A percentile compares a stretch with the other conserved stretches of the same genome.
These are phyloP conservation scores for Salix purpurea DNA, from an alignment of 345 rosid genomes.

Conservation along the genomic window DNA sequence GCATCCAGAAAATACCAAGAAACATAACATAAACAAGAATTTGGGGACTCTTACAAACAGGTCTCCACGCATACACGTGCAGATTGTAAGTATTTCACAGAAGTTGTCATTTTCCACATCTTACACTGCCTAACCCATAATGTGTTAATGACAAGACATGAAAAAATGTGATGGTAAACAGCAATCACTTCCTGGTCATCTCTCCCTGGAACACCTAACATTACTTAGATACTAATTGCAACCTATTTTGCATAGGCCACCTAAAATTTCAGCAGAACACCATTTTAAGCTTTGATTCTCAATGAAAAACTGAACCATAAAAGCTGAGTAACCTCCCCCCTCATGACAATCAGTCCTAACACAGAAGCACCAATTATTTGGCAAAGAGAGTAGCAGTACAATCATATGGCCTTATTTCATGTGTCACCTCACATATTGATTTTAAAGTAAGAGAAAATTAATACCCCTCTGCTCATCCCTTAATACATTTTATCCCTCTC, in stretches of 20 bases:
- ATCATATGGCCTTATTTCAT: background rate
- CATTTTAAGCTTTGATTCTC: too few relatives aligned
- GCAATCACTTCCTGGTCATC: background rate
- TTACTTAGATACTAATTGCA: background rate
- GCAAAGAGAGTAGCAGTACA: background rate
- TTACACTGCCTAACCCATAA: too few relatives aligned
- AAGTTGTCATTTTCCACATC: background rate
- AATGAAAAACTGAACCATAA: too few relatives aligned
- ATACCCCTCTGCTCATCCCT: background rate
- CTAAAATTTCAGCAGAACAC: too few relatives aligned
- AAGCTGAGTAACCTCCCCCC: too few relatives aligned
- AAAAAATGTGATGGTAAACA: background rate
- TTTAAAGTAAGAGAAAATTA: constrained; percentile 2
- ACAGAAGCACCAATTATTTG: background rate
- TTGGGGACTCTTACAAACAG: background rate
- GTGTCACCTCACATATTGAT: constrained; percentile 2
- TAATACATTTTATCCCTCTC: too few relatives aligned
- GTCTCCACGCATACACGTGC: too few relatives aligned
- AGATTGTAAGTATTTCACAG: background rate
- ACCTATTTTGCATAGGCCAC: too few relatives aligned
- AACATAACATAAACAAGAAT: background rate
- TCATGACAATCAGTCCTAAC: too few relatives aligned
- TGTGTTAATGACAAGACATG: too few relatives aligned
- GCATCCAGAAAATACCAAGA: background rate
- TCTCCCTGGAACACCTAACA: background rate